Evolutionary conservation across 2,329 filamentous ascomycete species (phyloP).

Genomic region (Chaetomiaceae sp.): DNA sequence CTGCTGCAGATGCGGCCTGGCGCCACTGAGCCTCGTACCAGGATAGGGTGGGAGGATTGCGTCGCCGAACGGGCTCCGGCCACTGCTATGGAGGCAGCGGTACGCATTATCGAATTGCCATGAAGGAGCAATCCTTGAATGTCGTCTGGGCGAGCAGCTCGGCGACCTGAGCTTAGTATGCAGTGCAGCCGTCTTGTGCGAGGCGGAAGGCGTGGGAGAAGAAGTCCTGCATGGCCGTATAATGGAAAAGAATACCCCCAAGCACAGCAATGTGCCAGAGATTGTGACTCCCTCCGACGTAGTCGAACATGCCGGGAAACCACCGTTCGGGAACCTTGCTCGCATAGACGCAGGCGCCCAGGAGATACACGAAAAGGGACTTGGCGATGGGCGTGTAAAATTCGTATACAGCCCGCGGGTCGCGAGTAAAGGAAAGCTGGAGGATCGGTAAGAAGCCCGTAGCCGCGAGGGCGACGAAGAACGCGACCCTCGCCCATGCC

Average conservation of each 20-base stretch:
- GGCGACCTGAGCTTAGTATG: conserved; percentile 34
- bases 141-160: not conserved
- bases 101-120: not conserved
- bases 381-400: conserved; percentile 88
- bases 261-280: conserved; percentile 95
- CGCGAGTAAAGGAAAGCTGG: conserved; percentile 73
- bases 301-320: conserved; percentile 90
- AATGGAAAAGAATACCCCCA: conserved; percentile 95
- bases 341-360: conserved; percentile 81
- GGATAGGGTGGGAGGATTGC: no score
- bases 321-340: conserved; percentile 90
- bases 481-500: conserved; percentile 86
- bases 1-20: no score
- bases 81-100: no score
- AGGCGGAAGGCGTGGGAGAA: conserved; percentile 72
- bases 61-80: no score
- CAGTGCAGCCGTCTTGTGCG: conserved; percentile 54
- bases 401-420: conserved; percentile 71
- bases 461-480: conserved; percentile 79
- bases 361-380: conserved; percentile 77
- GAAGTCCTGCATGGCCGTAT: conserved; percentile 91
- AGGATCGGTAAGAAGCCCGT: conserved; percentile 86
- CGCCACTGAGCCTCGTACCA: no score
- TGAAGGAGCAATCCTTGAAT: not conserved
- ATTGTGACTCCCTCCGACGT: conserved; percentile 91